A percentile compares a stretch with the other conserved stretches of the same genome.
Conservation (phyloP, 2,329 filamentous ascomycete genomes). For the Hypoxylon sp. region DNA sequence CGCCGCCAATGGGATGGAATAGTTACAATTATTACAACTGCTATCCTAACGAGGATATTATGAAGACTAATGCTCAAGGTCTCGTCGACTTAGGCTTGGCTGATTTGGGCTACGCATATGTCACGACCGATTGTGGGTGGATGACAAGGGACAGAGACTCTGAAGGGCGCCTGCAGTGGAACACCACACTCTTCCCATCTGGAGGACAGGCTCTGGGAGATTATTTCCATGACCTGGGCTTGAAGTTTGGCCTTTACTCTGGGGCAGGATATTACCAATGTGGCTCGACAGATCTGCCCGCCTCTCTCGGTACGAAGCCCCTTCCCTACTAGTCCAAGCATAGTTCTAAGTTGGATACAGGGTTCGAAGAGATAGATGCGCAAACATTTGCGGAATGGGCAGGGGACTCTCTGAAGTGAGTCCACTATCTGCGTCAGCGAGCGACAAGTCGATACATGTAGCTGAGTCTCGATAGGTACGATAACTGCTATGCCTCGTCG, state of each 20-base stretch:
- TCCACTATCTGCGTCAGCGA: background rate
- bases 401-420: constrained; percentile 66
- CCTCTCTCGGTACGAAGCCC: constrained; percentile 56
- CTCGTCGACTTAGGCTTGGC: constrained; percentile 65
- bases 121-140: constrained; percentile 73
- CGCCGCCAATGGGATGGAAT: constrained; percentile 68
- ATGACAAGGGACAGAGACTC: constrained; percentile 55
- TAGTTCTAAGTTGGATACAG: constrained; percentile 44
- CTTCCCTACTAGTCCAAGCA: background rate
- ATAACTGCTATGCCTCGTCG: constrained; percentile 63
- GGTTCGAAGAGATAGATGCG: constrained; percentile 59
- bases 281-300: constrained; percentile 58
- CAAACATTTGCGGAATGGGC: constrained; percentile 59
- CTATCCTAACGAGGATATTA: constrained; percentile 61
- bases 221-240: constrained; percentile 61
- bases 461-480: constrained; percentile 54
- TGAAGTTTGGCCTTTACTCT: constrained; percentile 69
- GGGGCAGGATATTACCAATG: constrained; percentile 62
- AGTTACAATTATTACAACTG: constrained; percentile 70
- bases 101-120: constrained; percentile 66
- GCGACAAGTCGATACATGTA: background rate
- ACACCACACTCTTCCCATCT: constrained; percentile 63
- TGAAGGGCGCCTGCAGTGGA: constrained; percentile 64
- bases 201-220: constrained; percentile 62
- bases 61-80: constrained; percentile 65